Percentiles rank a stretch among this genome's conserved stretches.
phyloP scores from a whole-genome alignment of 1,284 basidiomycete genomes.

The Ustilago hordei region DNA sequence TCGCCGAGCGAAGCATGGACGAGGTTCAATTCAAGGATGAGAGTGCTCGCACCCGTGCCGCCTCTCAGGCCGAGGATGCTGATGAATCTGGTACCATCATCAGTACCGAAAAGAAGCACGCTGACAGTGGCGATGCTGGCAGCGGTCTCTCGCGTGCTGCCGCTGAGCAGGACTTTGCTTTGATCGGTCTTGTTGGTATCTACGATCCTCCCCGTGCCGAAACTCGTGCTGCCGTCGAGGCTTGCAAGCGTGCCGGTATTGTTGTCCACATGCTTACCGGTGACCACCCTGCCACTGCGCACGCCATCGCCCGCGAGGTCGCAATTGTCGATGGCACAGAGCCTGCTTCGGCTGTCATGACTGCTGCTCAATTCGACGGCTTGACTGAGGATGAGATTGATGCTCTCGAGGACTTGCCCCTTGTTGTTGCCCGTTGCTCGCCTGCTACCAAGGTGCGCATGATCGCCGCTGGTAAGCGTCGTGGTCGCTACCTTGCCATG shows the following conservation, averaged over 20 bases:
- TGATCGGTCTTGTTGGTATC: constrained; percentile 63
- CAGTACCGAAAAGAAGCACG: constrained; percentile 38
- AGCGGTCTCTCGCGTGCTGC: constrained; percentile 48
- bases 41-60: constrained; percentile 43
- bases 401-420: constrained; percentile 50
- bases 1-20: constrained; percentile 58
- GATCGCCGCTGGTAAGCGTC: constrained; percentile 57
- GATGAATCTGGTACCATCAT: constrained; percentile 39
- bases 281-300: constrained; percentile 61
- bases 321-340: constrained; percentile 59
- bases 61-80: constrained; percentile 25
- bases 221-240: constrained; percentile 58
- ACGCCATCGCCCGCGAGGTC: constrained; percentile 60
- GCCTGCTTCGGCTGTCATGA: constrained; percentile 52
- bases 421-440: constrained; percentile 63
- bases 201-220: constrained; percentile 65
- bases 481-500: constrained; percentile 54
- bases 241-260: constrained; percentile 62
- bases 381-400: constrained; percentile 60
- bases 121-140: constrained; percentile 11
- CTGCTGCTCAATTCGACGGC: constrained; percentile 58
- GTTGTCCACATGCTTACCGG: constrained; percentile 64
- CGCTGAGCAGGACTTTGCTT: constrained; percentile 58
- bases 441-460: constrained; percentile 65
- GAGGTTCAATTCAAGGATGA: constrained; percentile 37